phyloP scores from a whole-genome alignment of 768 basidiomycete species.

The Mycena epipterygia region DNA sequence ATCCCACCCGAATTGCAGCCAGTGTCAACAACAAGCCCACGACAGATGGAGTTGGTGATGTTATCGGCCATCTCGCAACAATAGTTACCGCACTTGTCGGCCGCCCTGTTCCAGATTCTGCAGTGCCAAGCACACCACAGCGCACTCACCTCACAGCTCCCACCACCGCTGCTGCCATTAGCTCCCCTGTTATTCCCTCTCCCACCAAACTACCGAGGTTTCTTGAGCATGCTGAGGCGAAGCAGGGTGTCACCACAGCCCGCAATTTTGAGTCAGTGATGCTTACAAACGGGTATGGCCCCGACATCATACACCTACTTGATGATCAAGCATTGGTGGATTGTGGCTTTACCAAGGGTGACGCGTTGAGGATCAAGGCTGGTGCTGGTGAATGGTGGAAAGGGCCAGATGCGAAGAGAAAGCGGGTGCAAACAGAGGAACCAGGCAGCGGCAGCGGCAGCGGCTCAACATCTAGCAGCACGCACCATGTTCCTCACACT shows the following conservation, averaged over 20 bases:
- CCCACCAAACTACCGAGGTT: slow-evolving; percentile 21
- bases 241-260: slow-evolving; percentile 3
- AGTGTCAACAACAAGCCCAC: too few relatives aligned
- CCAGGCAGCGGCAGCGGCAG: too few relatives aligned
- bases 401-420: slow-evolving; percentile 20
- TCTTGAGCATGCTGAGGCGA: slow-evolving; percentile 11
- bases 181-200: slow-evolving; percentile 13
- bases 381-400: slow-evolving; percentile 28
- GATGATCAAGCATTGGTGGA: not conserved
- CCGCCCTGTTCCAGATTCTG: too few relatives aligned
- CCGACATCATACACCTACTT: slow-evolving; percentile 27
- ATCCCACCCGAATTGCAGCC: not conserved
- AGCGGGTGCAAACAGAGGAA: not conserved
- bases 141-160: not conserved
- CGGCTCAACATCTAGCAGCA: too few relatives aligned
- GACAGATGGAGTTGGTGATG: too few relatives aligned
- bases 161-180: not conserved
- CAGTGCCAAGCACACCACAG: not conserved
- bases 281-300: slow-evolving; percentile 10
- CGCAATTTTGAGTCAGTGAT: not conserved
- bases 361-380: slow-evolving; percentile 26
- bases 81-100: not conserved
- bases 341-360: not conserved
- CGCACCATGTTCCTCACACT: too few relatives aligned
- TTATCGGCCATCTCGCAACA: slow-evolving; percentile 7